Base-by-base conservation (phyloP, 805 yeast genomes). In the Barnettozyma pratensis region DNA sequence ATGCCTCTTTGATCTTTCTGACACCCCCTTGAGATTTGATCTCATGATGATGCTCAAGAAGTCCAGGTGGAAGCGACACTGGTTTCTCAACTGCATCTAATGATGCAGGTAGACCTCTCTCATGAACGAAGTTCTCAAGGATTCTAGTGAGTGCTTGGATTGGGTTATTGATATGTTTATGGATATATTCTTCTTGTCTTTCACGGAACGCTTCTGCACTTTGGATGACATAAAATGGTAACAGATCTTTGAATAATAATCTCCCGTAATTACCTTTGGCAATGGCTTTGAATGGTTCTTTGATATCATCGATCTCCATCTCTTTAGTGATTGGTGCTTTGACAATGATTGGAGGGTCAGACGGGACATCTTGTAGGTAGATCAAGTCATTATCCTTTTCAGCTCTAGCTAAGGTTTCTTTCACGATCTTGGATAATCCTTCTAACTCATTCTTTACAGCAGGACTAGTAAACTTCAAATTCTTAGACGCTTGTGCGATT, bases 341-440 rank as follows among this genome's bases (percentile, higher is more conserved):
- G 2, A 65, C 59, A 4, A 81, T 68, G 0, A 69, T 57, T 0
- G 77, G 69, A 2, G 81, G 55, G 2, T 71, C 68, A 0, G 59
- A 49, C 7, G 96, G 95, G 0, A 88, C 81, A 2, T 70, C 67
- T 49, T 85, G 83, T 37, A 87, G 66, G 63, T 88, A 87, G 6
- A 91, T 81, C 56, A 89, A 70, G 58, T 89, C 91, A 61, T 90
- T 90, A 54, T 90, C 97, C 54, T 81, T 75, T 54, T 85, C 89
- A 0, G 91, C 79, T 3, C 76, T 69, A 14, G 70, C 65, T 8
- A 83, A 58, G 1, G 74, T 70, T 1, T 70, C 73, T 8, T 66
- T 60, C 1, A 86, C 70, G 3, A 73, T 71, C 4, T 63, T 61
- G 1, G 62, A 54, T 19, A 91, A 71, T 0, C 82, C 81, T 14